Evolutionary conservation across 345 rosid species (phyloP).

Genomic region (Erucastrum elatum): DNA sequence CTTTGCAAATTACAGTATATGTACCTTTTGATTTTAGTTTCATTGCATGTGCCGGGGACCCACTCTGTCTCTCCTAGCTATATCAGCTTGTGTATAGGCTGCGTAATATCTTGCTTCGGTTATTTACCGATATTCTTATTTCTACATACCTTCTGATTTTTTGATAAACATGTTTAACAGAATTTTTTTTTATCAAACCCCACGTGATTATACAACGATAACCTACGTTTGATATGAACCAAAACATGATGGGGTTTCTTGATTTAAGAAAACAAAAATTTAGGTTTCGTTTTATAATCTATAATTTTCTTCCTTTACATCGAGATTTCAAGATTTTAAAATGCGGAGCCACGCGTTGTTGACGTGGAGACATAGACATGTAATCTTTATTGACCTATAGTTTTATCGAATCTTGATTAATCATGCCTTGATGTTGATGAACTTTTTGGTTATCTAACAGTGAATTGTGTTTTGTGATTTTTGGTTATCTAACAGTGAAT

Average conservation of each 20-base stretch:
- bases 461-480: background rate
- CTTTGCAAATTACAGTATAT: background rate
- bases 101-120: background rate
- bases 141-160: background rate
- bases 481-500: background rate
- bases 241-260: background rate
- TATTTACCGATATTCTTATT: background rate
- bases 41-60: background rate
- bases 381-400: background rate
- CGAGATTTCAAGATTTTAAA: constrained; percentile 2
- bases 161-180: background rate
- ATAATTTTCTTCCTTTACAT: background rate
- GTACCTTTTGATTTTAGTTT: background rate
- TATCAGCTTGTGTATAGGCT: background rate
- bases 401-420: background rate
- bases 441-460: background rate
- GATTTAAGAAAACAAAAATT: background rate
- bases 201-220: background rate
- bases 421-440: background rate
- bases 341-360: constrained; percentile 19
- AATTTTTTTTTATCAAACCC: background rate
- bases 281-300: background rate
- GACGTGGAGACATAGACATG: constrained; percentile 29
- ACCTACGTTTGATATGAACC: background rate
- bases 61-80: background rate